Evolutionary conservation across 768 basidiomycete species (phyloP).

Genomic region (Lentinula boryana): DNA sequence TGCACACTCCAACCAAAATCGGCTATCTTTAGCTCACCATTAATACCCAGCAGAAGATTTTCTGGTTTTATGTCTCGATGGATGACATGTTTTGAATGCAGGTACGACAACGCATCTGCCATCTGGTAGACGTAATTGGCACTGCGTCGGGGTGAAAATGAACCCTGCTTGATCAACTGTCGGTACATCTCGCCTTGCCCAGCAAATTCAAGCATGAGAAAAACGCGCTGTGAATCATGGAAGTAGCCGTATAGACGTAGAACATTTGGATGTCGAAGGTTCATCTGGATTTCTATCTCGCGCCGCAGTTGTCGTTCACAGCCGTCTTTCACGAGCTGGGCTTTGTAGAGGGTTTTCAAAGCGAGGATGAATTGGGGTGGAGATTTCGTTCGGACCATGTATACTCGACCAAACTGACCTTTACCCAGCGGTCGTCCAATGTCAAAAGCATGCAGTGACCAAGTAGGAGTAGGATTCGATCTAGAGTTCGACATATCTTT

Average conservation of each 20-base stretch:
- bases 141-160: conserved; percentile 84
- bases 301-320: conserved; percentile 97
- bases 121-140: conserved; percentile 94
- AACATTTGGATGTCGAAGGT: conserved; percentile 92
- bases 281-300: conserved; percentile 98
- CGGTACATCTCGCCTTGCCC: conserved; percentile 97
- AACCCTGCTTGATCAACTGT: conserved; percentile 80
- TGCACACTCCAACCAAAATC: conserved; percentile 99
- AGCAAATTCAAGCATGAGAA: conserved; percentile 97
- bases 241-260: conserved; percentile 95
- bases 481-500: conserved; percentile 24
- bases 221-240: conserved; percentile 96
- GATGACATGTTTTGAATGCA: conserved; percentile 95
- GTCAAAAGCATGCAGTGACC: conserved; percentile 82
- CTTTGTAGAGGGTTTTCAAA: conserved; percentile 96
- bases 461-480: conserved; percentile 70
- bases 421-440: conserved; percentile 97
- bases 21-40: conserved; percentile 96
- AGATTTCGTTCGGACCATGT: conserved; percentile 94
- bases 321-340: conserved; percentile 83
- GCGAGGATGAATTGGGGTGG: conserved; percentile 91
- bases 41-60: conserved; percentile 88
- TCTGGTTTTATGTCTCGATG: conserved; percentile 99
- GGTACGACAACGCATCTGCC: conserved; percentile 90
- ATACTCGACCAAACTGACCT: conserved; percentile 97